A percentile compares a stretch with the other conserved stretches of the same genome.
phyloP scores from a whole-genome alignment of 768 basidiomycete species.

The Kondoa subrosea region DNA sequence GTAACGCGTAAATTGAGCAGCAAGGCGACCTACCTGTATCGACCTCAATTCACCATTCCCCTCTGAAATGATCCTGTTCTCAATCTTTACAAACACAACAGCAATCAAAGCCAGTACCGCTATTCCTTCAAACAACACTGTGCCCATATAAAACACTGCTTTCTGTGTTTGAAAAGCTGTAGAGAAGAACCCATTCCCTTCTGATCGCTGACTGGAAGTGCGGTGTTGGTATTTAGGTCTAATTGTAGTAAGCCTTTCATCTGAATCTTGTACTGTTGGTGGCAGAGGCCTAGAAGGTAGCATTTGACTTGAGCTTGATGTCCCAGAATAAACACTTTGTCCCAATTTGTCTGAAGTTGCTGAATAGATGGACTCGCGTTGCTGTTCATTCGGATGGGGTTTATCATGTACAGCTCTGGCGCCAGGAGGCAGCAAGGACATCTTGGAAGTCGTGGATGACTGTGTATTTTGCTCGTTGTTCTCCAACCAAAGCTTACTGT shows the following conservation, averaged over 20 bases:
- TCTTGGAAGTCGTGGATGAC: too few species aligned
- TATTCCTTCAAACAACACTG: not conserved
- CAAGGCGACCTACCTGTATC: too few species aligned
- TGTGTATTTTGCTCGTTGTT: not conserved
- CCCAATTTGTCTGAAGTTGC: not conserved
- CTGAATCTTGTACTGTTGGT: not conserved
- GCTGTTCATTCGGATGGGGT: too few species aligned
- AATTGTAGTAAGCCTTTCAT: not conserved
- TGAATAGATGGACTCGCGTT: not conserved
- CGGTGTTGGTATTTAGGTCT: not conserved
- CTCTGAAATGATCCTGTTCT: not conserved
- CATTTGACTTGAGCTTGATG: not conserved
- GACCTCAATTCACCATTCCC: not conserved
- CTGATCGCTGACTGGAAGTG: not conserved
- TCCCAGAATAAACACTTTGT: not conserved
- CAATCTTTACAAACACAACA: not conserved
- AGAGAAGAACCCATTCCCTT: not conserved
- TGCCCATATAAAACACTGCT: not conserved
- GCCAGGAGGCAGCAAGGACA: too few species aligned
- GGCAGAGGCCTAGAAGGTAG: not conserved
- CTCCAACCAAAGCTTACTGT: too few species aligned
- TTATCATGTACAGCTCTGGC: too few species aligned
- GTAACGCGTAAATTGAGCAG: not conserved
- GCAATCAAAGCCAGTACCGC: conserved; percentile 1
- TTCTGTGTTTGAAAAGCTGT: not conserved